A percentile compares a stretch with the other conserved stretches of the same genome.
Evolutionary conservation across 345 rosid genomes (phyloP).

Genomic region (Raphanus sativus): DNA sequence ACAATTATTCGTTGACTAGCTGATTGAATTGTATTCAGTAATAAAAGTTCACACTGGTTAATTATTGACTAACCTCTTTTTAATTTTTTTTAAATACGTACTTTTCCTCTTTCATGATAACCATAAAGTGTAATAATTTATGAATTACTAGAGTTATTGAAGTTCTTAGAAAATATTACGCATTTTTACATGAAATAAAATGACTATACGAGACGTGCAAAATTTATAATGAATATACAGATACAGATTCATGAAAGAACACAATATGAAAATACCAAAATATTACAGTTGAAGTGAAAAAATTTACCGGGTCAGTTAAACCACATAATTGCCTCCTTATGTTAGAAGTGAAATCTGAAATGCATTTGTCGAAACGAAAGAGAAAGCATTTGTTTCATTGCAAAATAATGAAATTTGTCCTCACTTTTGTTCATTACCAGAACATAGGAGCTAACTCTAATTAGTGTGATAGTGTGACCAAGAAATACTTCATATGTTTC

Average conservation of each 20-base stretch:
- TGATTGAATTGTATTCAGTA: not conserved
- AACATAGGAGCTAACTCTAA: not conserved
- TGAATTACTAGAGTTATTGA: conserved; percentile 22
- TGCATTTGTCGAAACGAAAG: not conserved
- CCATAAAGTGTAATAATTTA: conserved; percentile 5
- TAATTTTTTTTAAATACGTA: not conserved
- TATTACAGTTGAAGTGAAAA: not conserved
- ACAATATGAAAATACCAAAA: not conserved
- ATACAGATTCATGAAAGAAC: not conserved
- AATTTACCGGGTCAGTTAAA: not conserved
- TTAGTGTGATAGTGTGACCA: not conserved
- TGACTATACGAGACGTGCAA: not conserved
- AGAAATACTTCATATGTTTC: not conserved
- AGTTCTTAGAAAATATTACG: not conserved
- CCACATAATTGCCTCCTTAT: not conserved
- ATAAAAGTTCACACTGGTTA: conserved; percentile 7
- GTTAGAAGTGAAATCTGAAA: not conserved
- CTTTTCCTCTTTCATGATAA: conserved; percentile 13
- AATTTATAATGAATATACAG: not conserved
- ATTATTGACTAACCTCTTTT: not conserved
- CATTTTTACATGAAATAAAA: not conserved
- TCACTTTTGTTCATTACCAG: not conserved
- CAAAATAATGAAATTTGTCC: not conserved
- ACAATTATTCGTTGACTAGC: conserved; percentile 31
- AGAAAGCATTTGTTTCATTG: not conserved